Evolutionary conservation across 2,329 filamentous ascomycete species (phyloP), one percentile per base, ranked within the genome.

Genomic region (Lanzia echinophila): DNA sequence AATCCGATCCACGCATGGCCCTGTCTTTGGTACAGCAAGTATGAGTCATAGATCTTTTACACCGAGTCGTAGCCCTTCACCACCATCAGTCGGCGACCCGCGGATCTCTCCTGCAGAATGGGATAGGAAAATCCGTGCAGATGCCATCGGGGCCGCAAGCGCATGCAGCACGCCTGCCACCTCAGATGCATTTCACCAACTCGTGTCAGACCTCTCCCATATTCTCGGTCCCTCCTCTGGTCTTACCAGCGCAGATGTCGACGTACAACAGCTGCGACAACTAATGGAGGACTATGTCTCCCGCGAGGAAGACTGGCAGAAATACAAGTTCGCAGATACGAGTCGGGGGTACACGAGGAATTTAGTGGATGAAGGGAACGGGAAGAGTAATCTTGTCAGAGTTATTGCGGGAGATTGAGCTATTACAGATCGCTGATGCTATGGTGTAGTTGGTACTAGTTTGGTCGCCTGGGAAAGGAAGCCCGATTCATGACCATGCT

Each of bases 331-430:
- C 62, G 79, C 78, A n/a, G 86, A 95, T 64, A 62, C 72, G 17
- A 83, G 76, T 59, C 77, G 84, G 63, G 79, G 80, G 1, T 96
- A 96, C 69, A 96, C 91, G 12, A 76, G 91, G 53, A 96, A 96
- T 67, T 79, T 96, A 3, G 90, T 96, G 43, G 89, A 95, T 65
- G 86, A 90, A 67, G 89, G 90, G 2, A 96, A 96, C 63, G 90
- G 83, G 12, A 77, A 78, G 59, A 75, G 73, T 64, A 79, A 79
- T 62, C 61, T 79, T 60, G 76, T 79, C 68, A 60, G 73, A 62
- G 24, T 10, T 11, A 6, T 4, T 12, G 11, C 5, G 4, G 22
- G 17, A 11, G 43, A 6, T 33, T 36, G 22, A 56, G n/a, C 11
- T 22, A 12, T 43, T 22, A 5, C 28, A 17, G 11, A 19, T 19